Evolutionary conservation across 2,329 filamentous ascomycete species (phyloP).

Genomic region (Penicillium sp.): DNA sequence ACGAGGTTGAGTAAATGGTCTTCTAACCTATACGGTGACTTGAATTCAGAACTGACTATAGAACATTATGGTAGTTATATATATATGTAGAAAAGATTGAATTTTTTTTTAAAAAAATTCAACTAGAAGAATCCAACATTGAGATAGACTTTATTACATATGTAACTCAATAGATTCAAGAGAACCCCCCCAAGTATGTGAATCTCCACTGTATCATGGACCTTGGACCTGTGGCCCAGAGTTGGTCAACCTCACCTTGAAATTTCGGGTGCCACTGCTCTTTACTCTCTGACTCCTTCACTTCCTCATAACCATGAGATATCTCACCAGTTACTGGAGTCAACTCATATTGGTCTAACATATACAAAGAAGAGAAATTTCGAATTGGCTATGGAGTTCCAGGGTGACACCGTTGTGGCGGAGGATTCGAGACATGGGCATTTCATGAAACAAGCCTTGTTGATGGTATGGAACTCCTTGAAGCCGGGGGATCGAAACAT

Average conservation of each 20-base stretch:
- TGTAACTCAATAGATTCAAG: not conserved
- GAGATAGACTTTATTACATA: not conserved
- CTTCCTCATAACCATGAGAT: not conserved
- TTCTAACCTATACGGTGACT: too few species aligned
- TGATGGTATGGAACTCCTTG: slow-evolving; percentile 64
- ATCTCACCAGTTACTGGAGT: not conserved
- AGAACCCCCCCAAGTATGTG: too few species aligned
- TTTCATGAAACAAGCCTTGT: slow-evolving; percentile 83
- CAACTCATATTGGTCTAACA: not conserved
- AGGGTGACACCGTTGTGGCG: slow-evolving; percentile 7
- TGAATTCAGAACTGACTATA: not conserved
- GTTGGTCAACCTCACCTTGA: not conserved
- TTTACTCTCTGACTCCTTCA: not conserved
- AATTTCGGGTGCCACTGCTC: slow-evolving; percentile 4
- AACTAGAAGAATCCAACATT: not conserved
- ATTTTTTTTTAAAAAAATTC: too few species aligned
- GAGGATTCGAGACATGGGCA: slow-evolving; percentile 47
- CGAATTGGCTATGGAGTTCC: slow-evolving; percentile 3
- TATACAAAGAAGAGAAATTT: not conserved
- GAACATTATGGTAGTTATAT: not conserved
- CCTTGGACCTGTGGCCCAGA: not conserved
- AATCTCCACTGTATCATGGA: not conserved
- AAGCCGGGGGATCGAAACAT: not conserved
- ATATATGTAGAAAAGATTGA: not conserved
- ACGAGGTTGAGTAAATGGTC: not conserved